Evolutionary conservation across 73 alveolate genomes (phyloP).

Genomic region (Paramecium sonneborni): DNA sequence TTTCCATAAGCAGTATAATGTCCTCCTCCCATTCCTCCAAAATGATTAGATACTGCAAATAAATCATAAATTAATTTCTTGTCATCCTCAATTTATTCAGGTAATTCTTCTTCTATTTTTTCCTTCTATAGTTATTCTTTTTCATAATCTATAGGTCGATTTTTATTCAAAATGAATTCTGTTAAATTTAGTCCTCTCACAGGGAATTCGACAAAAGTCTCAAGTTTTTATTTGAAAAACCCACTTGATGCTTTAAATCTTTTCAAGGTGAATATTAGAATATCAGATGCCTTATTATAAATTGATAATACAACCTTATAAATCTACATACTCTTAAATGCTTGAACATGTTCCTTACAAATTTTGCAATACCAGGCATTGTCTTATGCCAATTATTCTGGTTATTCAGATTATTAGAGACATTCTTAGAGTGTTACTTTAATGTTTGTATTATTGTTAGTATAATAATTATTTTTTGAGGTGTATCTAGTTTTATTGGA

Average conservation of each 20-base stretch:
- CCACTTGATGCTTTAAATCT: conserved; percentile 79
- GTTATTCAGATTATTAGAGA: conserved; percentile 52
- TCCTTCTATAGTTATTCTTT: conserved; percentile 22
- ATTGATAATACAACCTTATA: conserved; percentile 50
- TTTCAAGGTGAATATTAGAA: conserved; percentile 83
- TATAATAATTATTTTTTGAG: background rate
- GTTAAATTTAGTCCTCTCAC: conserved; percentile 60
- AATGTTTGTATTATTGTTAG: background rate
- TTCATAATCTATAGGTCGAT: conserved; percentile 58
- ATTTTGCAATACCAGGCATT: conserved; percentile 91
- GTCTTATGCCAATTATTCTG: conserved; percentile 81
- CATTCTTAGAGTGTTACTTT: background rate
- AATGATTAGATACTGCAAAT: conserved; percentile 79
- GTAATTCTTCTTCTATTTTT: background rate
- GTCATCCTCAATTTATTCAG: background rate
- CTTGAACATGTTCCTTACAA: conserved; percentile 87
- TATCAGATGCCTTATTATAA: conserved; percentile 77
- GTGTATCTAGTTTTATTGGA: background rate
- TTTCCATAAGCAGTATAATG: conserved; percentile 83
- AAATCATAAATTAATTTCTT: conserved; percentile 70
- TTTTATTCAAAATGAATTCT: conserved; percentile 63
- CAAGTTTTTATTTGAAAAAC: conserved; percentile 71
- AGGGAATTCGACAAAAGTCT: conserved; percentile 80
- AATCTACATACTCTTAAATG: conserved; percentile 72
- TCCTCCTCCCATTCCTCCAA: conserved; percentile 81